Conservation (phyloP, 2,329 filamentous ascomycete species). For the Cladosporium sp. region DNA sequence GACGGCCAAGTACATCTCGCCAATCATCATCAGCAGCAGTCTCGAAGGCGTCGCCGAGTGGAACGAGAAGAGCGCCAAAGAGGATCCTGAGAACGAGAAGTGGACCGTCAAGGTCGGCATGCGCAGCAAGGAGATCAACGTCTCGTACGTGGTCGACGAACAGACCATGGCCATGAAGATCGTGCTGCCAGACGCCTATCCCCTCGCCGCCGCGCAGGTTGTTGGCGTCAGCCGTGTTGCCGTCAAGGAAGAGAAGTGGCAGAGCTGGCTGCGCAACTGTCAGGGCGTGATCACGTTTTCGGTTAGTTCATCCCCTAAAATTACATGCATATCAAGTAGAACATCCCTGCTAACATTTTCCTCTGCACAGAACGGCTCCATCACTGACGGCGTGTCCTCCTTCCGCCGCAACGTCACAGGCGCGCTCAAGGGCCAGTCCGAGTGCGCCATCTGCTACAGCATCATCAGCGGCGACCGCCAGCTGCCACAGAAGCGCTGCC, state of each 20-base stretch:
- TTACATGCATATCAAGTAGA: not conserved
- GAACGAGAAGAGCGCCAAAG: conserved; percentile 44
- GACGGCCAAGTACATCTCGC: conserved; percentile 78
- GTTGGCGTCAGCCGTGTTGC: conserved; percentile 76
- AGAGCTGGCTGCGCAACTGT: conserved; percentile 80
- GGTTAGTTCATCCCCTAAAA: conserved; percentile 36
- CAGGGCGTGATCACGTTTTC: conserved; percentile 92
- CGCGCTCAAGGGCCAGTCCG: conserved; percentile 84
- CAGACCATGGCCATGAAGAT: conserved; percentile 79
- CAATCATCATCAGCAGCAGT: conserved; percentile 61
- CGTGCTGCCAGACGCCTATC: conserved; percentile 74
- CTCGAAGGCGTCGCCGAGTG: conserved; percentile 66
- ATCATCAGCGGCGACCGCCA: conserved; percentile 86
- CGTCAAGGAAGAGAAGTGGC: conserved; percentile 88
- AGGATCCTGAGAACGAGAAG: conserved; percentile 46
- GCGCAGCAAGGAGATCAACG: conserved; percentile 70
- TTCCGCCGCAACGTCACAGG: conserved; percentile 85
- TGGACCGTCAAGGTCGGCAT: conserved; percentile 68
- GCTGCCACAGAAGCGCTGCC: conserved; percentile 85
- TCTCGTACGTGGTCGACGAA: conserved; percentile 84
- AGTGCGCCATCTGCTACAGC: conserved; percentile 96
- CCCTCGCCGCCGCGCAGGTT: conserved; percentile 73
- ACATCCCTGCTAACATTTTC: conserved; percentile 4
- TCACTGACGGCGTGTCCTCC: conserved; percentile 79
- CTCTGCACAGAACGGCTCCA: conserved; percentile 63